Evolutionary conservation across 2,329 filamentous ascomycete species (phyloP).

Genomic region (Penicillium sp.): DNA sequence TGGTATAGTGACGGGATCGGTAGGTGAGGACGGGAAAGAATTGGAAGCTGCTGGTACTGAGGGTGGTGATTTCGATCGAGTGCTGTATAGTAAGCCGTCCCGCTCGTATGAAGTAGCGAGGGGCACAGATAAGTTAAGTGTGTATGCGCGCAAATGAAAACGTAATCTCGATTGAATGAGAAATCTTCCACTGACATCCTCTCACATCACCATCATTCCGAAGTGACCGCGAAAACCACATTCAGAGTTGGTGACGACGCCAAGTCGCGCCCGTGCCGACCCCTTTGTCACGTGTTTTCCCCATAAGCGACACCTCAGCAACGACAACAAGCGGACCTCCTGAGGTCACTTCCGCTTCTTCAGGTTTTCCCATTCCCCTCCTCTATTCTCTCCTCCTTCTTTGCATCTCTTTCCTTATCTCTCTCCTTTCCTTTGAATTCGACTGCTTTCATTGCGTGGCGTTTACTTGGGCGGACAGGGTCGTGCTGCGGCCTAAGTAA

Average conservation of each 20-base stretch:
- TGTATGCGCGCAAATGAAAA: conserved; percentile 19
- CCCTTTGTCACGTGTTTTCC: conserved; percentile 31
- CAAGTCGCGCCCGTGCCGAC: conserved; percentile 3
- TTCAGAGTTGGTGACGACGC: neutral
- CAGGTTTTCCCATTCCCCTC: conserved; percentile 22
- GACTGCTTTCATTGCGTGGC: conserved; percentile 32
- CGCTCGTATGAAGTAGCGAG: conserved; percentile 30
- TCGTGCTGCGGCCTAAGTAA: conserved; percentile 41
- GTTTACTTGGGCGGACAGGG: conserved; percentile 40
- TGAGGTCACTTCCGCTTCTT: conserved; percentile 38
- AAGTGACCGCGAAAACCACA: neutral
- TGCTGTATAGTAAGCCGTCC: conserved; percentile 29
- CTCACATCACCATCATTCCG: neutral
- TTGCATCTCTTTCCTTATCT: conserved; percentile 8
- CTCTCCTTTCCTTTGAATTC: conserved; percentile 21
- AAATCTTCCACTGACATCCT: neutral
- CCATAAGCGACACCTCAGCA: conserved; percentile 41
- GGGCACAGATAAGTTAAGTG: conserved; percentile 34
- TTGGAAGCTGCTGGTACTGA: neutral
- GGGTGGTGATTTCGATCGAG: conserved; percentile 23
- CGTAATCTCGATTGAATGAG: no score
- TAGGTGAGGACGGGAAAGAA: conserved; percentile 4
- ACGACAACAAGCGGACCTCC: conserved; percentile 35
- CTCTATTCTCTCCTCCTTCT: conserved; percentile 12
- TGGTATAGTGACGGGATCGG: conserved; percentile 17